Percentiles rank a stretch among this genome's conserved stretches.
Evolutionary conservation across 257 asterid species (phyloP).

Genomic region (Craterostigma plantagineum): DNA sequence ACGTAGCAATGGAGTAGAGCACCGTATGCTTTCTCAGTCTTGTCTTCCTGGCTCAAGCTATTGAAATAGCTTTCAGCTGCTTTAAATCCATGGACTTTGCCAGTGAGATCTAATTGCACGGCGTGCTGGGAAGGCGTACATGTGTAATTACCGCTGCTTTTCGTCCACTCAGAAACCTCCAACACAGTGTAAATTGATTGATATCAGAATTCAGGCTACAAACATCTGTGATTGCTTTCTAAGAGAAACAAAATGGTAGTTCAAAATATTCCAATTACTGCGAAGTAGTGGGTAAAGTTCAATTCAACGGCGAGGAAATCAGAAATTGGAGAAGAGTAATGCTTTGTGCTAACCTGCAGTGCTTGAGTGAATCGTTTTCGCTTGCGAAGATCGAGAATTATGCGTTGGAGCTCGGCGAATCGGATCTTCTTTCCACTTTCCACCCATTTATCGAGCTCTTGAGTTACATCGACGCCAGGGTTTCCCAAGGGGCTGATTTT

Average conservation of each 20-base stretch:
- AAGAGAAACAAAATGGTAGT: neutral
- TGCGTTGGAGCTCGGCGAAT: constrained; percentile 68
- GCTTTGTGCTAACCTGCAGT: constrained; percentile 32
- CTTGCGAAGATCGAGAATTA: constrained; percentile 58
- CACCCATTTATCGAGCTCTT: constrained; percentile 62
- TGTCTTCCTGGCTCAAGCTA: constrained; percentile 40
- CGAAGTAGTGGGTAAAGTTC: neutral
- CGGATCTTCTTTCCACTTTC: constrained; percentile 31
- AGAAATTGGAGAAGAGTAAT: too few species aligned
- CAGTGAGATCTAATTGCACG: constrained; percentile 61
- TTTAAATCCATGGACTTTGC: constrained; percentile 47
- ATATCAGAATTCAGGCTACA: constrained; percentile 1
- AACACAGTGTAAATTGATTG: neutral
- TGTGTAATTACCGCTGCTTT: constrained; percentile 19
- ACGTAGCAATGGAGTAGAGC: constrained; percentile 81
- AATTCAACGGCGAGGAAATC: too few species aligned
- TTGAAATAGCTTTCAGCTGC: constrained; percentile 58
- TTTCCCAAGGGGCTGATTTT: constrained; percentile 72
- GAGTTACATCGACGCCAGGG: constrained; percentile 33
- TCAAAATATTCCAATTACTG: neutral
- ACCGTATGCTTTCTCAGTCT: constrained; percentile 47
- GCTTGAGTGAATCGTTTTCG: constrained; percentile 69
- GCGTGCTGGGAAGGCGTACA: constrained; percentile 63
- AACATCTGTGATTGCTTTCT: neutral
- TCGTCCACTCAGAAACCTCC: constrained; percentile 66